phyloP scores from a whole-genome alignment of 768 basidiomycete genomes.

The Pleurotus citrinopileatus region DNA sequence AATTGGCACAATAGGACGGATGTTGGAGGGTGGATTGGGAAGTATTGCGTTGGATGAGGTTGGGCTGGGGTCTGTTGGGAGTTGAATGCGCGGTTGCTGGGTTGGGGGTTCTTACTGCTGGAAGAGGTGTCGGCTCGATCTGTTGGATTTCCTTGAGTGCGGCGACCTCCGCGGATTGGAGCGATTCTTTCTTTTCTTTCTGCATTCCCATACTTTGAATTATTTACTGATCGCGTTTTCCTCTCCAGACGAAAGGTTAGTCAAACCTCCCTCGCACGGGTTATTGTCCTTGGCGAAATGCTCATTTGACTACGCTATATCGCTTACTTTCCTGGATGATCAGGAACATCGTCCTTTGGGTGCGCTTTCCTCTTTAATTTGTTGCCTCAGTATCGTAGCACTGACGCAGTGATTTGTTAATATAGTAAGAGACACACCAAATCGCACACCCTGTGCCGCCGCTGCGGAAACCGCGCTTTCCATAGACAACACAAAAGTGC shows the following conservation, averaged over 20 bases:
- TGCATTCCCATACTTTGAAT: conserved; percentile 3
- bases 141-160: conserved; percentile 24
- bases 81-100: not conserved
- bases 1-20: conserved; percentile 33
- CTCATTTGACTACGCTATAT: conserved; percentile 6
- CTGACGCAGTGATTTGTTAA: conserved; percentile 1
- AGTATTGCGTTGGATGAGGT: conserved; percentile 9
- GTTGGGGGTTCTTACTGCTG: conserved; percentile 6
- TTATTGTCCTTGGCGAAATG: no score
- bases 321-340: conserved; percentile 3
- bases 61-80: not conserved
- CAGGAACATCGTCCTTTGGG: conserved; percentile 97
- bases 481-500: conserved; percentile 98
- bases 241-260: conserved; percentile 81
- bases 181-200: conserved; percentile 3
- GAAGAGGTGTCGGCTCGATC: conserved; percentile 14
- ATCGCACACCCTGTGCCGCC: conserved; percentile 95
- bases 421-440: conserved; percentile 95
- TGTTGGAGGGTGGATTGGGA: conserved; percentile 43
- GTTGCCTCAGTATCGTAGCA: conserved; percentile 10
- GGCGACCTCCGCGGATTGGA: conserved; percentile 16
- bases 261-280: no score
- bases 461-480: conserved; percentile 94
- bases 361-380: conserved; percentile 37
- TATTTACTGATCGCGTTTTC: conserved; percentile 24